Conservation (phyloP, 1,139 yeast species). For the Taiozyma sp. region DNA sequence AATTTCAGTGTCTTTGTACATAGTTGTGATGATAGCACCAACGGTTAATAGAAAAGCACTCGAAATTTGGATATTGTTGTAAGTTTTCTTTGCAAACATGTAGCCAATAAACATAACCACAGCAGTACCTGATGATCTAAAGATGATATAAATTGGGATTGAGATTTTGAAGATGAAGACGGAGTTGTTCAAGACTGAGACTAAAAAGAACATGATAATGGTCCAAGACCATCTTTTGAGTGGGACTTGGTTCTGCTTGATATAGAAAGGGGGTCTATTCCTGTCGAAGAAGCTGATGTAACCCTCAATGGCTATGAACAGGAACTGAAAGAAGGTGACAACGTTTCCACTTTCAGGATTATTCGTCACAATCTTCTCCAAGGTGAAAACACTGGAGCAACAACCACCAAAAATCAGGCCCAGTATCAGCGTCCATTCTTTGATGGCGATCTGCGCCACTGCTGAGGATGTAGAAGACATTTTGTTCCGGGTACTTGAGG, state of each 20-base stretch:
- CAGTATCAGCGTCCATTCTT: constrained; percentile 23
- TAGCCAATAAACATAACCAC: constrained; percentile 57
- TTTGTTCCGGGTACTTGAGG: neutral
- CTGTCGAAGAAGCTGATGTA: constrained; percentile 32
- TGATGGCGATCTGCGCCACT: constrained; percentile 16
- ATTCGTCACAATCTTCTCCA: constrained; percentile 46
- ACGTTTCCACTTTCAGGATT: constrained; percentile 41
- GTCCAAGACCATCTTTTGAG: constrained; percentile 40
- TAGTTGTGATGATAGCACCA: constrained; percentile 49
- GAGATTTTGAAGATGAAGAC: constrained; percentile 55
- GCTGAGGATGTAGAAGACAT: constrained; percentile 5
- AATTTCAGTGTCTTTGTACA: constrained; percentile 25
- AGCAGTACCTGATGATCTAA: constrained; percentile 61
- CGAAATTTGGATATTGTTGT: constrained; percentile 38
- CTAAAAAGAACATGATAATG: constrained; percentile 45
- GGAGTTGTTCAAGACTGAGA: constrained; percentile 51
- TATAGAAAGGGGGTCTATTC: constrained; percentile 19
- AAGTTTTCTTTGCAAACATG: constrained; percentile 38
- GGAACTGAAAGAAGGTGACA: constrained; percentile 57
- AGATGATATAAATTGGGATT: constrained; percentile 62
- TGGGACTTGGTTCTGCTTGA: constrained; percentile 41
- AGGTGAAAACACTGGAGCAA: constrained; percentile 59
- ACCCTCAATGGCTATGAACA: constrained; percentile 45
- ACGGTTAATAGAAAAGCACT: constrained; percentile 48
- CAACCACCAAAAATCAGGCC: constrained; percentile 65